Evolutionary conservation across 1,139 yeast species (phyloP), one percentile per base, ranked within the genome.

Genomic region (Kluyveromyces sp.): DNA sequence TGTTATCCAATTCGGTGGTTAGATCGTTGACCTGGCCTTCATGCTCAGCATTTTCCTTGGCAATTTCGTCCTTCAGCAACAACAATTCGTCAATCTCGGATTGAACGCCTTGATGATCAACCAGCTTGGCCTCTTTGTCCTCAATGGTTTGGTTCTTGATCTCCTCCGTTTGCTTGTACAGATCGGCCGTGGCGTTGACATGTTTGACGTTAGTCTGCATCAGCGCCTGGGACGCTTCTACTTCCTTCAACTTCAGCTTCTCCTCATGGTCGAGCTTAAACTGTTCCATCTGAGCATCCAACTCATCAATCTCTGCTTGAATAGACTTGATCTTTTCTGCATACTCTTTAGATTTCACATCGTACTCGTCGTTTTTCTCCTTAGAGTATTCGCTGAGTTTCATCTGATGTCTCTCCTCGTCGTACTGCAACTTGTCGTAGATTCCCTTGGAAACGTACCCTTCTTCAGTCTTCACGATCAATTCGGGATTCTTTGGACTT

Each of bases 401-500:
- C 13, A 48, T 44, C 16, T 48, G 42, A 44, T 60, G 62, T 4
- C 46, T 42, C 3, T 48, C 39, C 30, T 51, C 50, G 9, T 60
- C 57, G 38, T 53, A 56, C n/a, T 49, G 41, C 11, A 58, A 44
- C 40, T 51, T 51, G 42, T 61, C 64, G 44, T 56, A 56, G 7
- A 61, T 52, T 1, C 59, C 56, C 45, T 58, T 58, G 9, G 64
- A 57, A 17, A 60, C 39, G 41, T 54, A 47, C 11, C 62, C 61
- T n/a, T 52, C 48, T 13, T 49, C 50, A 2, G 60, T 52, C 31
- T 51, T 53, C 12, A 59, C 58, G 9, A 61, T 47, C 20, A 43
- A 30, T 43, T 61, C 65, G 6, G 58, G 61, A 29, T 58, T 55
- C 16, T 58, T 57, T 3, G 62, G 61, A 8, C 60, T 53, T 1